These are phyloP conservation scores for Pseudonitzschia multistriata DNA, from an alignment of 108 stramenopile species.

Conservation along the genomic window DNA sequence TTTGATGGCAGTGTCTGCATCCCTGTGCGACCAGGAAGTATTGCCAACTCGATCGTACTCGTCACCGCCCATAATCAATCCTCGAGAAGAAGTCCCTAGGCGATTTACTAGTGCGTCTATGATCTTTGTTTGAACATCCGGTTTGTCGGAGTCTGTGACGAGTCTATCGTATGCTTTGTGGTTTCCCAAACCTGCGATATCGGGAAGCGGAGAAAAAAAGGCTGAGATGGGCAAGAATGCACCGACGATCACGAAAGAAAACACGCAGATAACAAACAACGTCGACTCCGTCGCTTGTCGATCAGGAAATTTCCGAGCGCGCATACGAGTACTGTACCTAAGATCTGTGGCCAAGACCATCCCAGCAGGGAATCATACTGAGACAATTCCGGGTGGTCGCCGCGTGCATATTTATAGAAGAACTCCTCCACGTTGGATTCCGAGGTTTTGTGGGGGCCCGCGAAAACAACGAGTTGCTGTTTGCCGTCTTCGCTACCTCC, in stretches of 20 bases:
- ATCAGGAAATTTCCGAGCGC: no score
- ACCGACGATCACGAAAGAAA: background rate
- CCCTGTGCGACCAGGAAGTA: background rate
- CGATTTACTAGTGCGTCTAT: conserved; percentile 7
- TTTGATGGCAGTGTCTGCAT: conserved; percentile 19
- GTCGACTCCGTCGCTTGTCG: no score
- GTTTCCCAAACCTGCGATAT: background rate
- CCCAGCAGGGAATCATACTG: conserved; percentile 4
- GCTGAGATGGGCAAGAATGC: background rate
- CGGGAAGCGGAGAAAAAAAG: background rate
- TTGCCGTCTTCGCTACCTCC: background rate
- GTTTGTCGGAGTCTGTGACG: conserved; percentile 15
- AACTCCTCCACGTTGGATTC: conserved; percentile 22
- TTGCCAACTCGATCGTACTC: conserved; percentile 24
- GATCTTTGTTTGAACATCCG: conserved; percentile 13
- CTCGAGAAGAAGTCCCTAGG: conserved; percentile 8
- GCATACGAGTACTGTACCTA: conserved; percentile 3
- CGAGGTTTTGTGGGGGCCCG: conserved; percentile 29
- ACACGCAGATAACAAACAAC: no score
- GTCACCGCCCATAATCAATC: conserved; percentile 24
- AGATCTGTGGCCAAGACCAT: conserved; percentile 12
- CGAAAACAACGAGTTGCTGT: conserved; percentile 27
- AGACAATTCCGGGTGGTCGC: background rate
- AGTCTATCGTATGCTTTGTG: conserved; percentile 3
- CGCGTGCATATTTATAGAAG: conserved; percentile 13